A percentile compares a stretch with the other conserved stretches of the same genome.
Conservation (phyloP, 805 yeast species). For the Zygosaccharomyces gambellarensis region DNA sequence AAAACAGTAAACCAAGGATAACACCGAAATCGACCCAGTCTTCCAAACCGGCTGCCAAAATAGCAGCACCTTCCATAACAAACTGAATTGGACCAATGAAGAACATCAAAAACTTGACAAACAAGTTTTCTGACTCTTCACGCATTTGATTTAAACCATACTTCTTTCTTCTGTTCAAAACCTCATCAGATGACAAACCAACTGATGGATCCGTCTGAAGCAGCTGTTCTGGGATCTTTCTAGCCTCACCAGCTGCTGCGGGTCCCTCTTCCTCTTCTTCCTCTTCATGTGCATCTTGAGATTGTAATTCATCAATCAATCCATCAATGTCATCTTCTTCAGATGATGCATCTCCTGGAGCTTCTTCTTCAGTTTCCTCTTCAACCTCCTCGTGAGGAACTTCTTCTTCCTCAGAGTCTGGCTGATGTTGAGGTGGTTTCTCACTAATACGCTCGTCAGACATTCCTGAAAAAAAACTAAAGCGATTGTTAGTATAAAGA, state of each 20-base stretch:
- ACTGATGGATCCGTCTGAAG: constrained; percentile 73
- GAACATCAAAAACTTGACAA: constrained; percentile 78
- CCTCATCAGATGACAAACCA: constrained; percentile 79
- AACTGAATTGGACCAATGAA: constrained; percentile 94
- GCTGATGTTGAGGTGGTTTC: constrained; percentile 13
- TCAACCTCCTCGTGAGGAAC: constrained; percentile 26
- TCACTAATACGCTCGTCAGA: constrained; percentile 17
- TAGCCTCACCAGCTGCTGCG: constrained; percentile 53
- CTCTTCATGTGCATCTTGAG: constrained; percentile 51
- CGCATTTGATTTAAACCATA: constrained; percentile 87
- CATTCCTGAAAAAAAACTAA: constrained; percentile 4
- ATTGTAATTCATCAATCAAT: constrained; percentile 72
- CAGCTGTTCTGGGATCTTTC: constrained; percentile 81
- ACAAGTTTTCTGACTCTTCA: constrained; percentile 76
- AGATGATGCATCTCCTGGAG: constrained; percentile 51
- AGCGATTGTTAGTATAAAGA: not conserved
- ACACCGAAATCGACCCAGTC: constrained; percentile 99
- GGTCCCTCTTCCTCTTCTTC: constrained; percentile 44
- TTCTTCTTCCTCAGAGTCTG: constrained; percentile 6
- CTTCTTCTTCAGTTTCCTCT: constrained; percentile 53
- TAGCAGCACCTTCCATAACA: constrained; percentile 96
- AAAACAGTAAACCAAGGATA: constrained; percentile 76
- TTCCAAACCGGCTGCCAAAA: constrained; percentile 90
- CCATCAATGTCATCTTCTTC: constrained; percentile 69
- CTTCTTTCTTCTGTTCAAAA: constrained; percentile 78